phyloP scores from a whole-genome alignment of 176 grass and related monocot species.

The Triticum dicoccoides region DNA sequence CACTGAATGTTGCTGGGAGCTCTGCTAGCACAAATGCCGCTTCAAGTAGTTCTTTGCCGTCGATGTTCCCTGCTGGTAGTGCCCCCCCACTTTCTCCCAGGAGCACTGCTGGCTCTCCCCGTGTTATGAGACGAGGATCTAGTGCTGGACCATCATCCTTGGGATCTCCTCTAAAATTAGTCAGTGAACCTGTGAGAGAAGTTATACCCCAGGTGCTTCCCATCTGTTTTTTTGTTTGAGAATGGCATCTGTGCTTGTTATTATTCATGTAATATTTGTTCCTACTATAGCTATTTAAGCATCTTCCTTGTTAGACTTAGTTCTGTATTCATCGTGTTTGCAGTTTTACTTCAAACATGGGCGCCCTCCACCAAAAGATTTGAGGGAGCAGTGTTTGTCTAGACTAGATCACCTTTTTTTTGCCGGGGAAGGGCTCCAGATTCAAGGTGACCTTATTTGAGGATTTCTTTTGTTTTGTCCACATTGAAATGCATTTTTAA shows the following conservation, averaged over 20 bases:
- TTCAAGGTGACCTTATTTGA: constrained; percentile 56
- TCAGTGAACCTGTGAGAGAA: constrained; percentile 91
- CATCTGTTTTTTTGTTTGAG: not conserved
- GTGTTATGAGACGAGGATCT: constrained; percentile 66
- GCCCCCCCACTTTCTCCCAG: constrained; percentile 96
- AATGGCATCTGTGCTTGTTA: not conserved
- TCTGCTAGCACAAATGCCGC: constrained; percentile 49
- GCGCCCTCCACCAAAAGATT: constrained; percentile 69
- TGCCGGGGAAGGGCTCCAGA: constrained; percentile 82
- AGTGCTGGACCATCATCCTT: constrained; percentile 75
- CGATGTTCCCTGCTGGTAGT: constrained; percentile 94
- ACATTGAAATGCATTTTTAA: constrained; percentile 5
- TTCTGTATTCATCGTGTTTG: constrained; percentile 24
- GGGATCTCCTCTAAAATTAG: constrained; percentile 92
- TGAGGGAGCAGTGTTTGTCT: constrained; percentile 93
- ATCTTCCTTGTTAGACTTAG: not conserved
- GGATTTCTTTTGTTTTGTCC: constrained; percentile 2
- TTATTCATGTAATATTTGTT: constrained; percentile 23
- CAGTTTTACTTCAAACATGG: constrained; percentile 99
- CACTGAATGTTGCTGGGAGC: constrained; percentile 58
- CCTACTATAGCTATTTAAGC: not conserved
- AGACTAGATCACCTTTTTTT: constrained; percentile 92
- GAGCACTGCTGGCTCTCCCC: constrained; percentile 86
- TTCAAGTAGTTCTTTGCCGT: constrained; percentile 69
- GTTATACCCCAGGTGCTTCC: constrained; percentile 87